A percentile compares a stretch with the other conserved stretches of the same genome.
phyloP scores from a whole-genome alignment of 2,329 filamentous ascomycete species.

The Chrysoporthe deuterocubensis region DNA sequence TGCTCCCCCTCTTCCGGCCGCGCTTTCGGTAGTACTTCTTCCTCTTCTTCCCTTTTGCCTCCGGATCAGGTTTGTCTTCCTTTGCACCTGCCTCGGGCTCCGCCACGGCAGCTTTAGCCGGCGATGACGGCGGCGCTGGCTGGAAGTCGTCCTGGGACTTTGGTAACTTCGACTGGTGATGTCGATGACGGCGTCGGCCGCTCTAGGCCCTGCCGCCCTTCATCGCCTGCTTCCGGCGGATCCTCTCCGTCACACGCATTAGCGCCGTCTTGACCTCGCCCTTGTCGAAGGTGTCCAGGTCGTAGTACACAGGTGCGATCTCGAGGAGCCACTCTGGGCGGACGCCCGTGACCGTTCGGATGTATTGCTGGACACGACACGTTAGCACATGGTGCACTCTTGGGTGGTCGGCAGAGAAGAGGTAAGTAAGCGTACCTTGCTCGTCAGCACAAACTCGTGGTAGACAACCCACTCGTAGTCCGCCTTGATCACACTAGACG shows the following conservation, averaged over 20 bases:
- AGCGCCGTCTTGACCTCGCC: slow-evolving; percentile 80
- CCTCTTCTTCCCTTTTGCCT: too few relatives aligned
- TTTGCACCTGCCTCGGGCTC: background rate
- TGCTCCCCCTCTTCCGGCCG: too few relatives aligned
- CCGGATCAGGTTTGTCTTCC: background rate
- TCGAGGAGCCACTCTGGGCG: slow-evolving; percentile 95
- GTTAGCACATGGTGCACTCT: slow-evolving; percentile 7
- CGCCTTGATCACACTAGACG: slow-evolving; percentile 84
- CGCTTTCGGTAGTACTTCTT: too few relatives aligned
- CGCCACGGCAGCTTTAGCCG: background rate
- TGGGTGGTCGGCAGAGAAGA: too few relatives aligned
- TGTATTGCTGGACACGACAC: slow-evolving; percentile 76
- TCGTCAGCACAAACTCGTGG: slow-evolving; percentile 97
- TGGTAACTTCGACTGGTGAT: background rate
- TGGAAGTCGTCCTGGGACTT: background rate
- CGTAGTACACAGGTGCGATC: slow-evolving; percentile 92
- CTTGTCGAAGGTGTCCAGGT: slow-evolving; percentile 79
- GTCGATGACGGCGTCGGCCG: background rate
- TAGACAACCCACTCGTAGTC: slow-evolving; percentile 98
- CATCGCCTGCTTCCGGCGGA: slow-evolving; percentile 62
- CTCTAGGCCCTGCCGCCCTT: slow-evolving; percentile 44
- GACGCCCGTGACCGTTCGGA: slow-evolving; percentile 89
- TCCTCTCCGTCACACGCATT: slow-evolving; percentile 60
- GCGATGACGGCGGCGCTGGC: background rate
- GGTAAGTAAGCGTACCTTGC: slow-evolving; percentile 37